Conservation (phyloP, 768 basidiomycete genomes). For the Baorangia bicolor region DNA sequence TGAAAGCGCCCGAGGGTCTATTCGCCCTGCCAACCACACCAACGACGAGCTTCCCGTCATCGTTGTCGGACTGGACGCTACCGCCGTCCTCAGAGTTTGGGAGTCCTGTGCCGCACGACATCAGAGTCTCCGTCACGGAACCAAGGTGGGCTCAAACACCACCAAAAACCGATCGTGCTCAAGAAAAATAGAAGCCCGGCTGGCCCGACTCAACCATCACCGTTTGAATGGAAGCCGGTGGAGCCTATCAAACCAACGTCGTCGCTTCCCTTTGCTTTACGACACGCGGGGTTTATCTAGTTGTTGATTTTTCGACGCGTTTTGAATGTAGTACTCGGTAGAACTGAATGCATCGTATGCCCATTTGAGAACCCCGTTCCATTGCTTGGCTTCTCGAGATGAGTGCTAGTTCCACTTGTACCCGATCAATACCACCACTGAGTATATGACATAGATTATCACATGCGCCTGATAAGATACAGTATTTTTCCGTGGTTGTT, state of each 20-base stretch:
- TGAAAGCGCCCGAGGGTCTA: neutral
- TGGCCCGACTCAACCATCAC: neutral
- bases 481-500: too few species aligned
- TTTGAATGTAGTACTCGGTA: neutral
- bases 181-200: constrained; percentile 24
- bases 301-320: neutral
- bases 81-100: constrained; percentile 16
- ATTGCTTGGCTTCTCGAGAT: too few species aligned
- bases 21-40: constrained; percentile 19
- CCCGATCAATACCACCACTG: too few species aligned
- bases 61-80: constrained; percentile 25
- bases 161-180: constrained; percentile 35
- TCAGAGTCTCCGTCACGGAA: constrained; percentile 25
- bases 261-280: constrained; percentile 25
- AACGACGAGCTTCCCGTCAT: constrained; percentile 25
- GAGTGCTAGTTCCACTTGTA: too few species aligned
- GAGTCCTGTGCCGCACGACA: constrained; percentile 9
- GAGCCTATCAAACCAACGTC: constrained; percentile 24
- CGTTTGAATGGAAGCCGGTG: constrained; percentile 27
- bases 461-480: too few species aligned
- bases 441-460: too few species aligned
- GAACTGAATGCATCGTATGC: too few species aligned
- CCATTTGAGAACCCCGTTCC: too few species aligned
- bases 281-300: constrained; percentile 15
- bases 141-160: constrained; percentile 30